Base-by-base conservation (phyloP, 176 grass and related monocot genomes). In the Guadua angustifolia region DNA sequence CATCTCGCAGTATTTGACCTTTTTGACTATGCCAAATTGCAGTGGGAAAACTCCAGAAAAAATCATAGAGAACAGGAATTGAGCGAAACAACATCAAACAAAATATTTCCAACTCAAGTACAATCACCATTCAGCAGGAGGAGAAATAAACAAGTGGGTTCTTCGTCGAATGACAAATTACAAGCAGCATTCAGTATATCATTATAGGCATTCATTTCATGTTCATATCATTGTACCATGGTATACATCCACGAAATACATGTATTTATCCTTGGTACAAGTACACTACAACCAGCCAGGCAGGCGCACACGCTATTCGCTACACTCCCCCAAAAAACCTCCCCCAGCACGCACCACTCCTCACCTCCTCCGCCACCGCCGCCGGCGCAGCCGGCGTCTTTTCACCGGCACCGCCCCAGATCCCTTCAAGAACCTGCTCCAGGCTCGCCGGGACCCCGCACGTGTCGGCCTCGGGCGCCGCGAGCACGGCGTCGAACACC, bases 401-500 rank as follows among this genome's bases (percentile, higher is more conserved):
- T 4, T 55, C 45, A 11, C 9, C 57, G 60, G 39, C 38, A 17
- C 24, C n/a, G 14, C 61, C 69, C 77, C 89, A 92, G 52, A 92
- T 88, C 53, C 85, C 86, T 13, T 87, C 88, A 45, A 97, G 69
- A 6, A 90, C 79, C 61, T 94, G 90, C 5, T 84, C 88, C 42
- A 94, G 84, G 66, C 88, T 97, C 14, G 84, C 88, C 26, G 92
- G 92, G 1, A 97, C 86, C 25, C 84, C 90, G 51, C 73, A 88
- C 39, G 74, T 47, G 29, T 84, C 79, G 46, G 82, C 73, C 17
- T 86, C 73, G 16, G 83, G 86, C 43, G 80, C 86, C 9, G 65
- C 71, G 52, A 91, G 69, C 16, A 97, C 75, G 36, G 88, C 81
- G 65, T 97, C 92, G 70, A 97, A 63, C 36, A 97, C 84, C 92